Base-by-base conservation (phyloP, 345 rosid genomes). In the Alliaria petiolata region DNA sequence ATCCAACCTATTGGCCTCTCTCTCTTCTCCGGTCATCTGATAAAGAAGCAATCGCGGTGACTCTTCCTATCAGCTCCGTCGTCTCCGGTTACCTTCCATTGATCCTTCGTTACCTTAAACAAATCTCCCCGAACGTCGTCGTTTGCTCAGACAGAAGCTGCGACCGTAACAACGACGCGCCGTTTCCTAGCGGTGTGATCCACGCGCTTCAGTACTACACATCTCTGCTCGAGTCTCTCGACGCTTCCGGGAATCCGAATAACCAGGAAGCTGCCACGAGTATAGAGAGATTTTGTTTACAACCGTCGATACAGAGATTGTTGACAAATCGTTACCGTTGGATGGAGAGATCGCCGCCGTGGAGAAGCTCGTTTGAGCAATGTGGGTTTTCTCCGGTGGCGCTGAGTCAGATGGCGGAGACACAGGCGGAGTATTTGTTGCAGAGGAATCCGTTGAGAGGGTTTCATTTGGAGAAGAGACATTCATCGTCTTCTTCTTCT, bases 381-480 rank as follows among this genome's bases (percentile, higher is more conserved):
- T 79, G 77, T 5, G 98, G 97, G 63, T 86, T 92, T 75, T 52
- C 79, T 22, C 88, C 90, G 51, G 71, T 81, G 75, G 40, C 65
- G 14, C 75, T 92, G 69, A 92, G 98, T 70, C 88, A 87, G 73
- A 85, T 86, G 76, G 80, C 89, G 9, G 98, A 90, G 83, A 79
- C 86, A 26, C 97, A 92, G 46, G 98, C 95, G 19, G 97, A 92
- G 63, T 88, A 84, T 67, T 76, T 92, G 80, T 72, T 92, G 61
- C 87, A 90, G 80, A 79, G 96, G 76, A 83, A 81, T 66, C 85
- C 77, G 14, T 82, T 72, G 53, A 79, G 85, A 76, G 98, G 98
- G 39, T 90, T 90, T 75, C 90, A 86, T 34, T 83, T 90, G 42
- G 98, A 90, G 83, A 92, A 90, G 86, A 83, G 82, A 54, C 91